phyloP scores from a whole-genome alignment of 768 basidiomycete genomes.

The Cystoderma amianthinum region DNA sequence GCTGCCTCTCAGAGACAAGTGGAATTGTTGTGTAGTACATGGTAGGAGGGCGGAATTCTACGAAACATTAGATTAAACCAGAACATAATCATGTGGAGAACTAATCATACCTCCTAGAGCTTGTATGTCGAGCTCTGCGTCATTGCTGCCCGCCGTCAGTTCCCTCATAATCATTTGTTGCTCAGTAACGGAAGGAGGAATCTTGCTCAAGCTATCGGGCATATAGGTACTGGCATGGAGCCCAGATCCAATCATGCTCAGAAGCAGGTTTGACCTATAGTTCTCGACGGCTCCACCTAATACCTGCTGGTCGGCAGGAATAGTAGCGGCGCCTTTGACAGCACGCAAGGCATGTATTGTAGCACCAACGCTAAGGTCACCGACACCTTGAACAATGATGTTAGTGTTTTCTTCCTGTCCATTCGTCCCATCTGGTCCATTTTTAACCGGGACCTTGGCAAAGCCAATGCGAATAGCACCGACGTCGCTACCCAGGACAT shows the following conservation, averaged over 20 bases:
- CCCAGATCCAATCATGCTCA: constrained; percentile 83
- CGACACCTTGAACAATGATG: constrained; percentile 73
- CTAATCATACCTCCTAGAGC: constrained; percentile 73
- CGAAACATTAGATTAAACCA: not conserved
- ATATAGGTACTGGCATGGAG: constrained; percentile 50
- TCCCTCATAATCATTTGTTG: constrained; percentile 98
- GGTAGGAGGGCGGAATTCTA: constrained; percentile 87
- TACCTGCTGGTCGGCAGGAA: constrained; percentile 91
- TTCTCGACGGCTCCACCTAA: constrained; percentile 91
- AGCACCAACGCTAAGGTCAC: constrained; percentile 80
- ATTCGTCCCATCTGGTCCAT: constrained; percentile 56
- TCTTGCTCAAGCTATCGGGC: constrained; percentile 51
- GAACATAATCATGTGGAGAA: constrained; percentile 7
- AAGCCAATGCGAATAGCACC: constrained; percentile 97
- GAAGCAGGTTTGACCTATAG: constrained; percentile 84
- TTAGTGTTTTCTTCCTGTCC: constrained; percentile 57
- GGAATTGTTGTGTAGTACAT: constrained; percentile 98
- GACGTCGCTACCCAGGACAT: constrained; percentile 93
- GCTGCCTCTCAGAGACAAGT: constrained; percentile 74
- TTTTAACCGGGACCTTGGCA: constrained; percentile 93
- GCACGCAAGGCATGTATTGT: constrained; percentile 83
- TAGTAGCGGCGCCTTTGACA: constrained; percentile 87
- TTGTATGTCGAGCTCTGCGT: constrained; percentile 81
- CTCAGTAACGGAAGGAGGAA: constrained; percentile 74
- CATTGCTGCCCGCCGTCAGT: constrained; percentile 66